Evolutionary conservation across 1,139 yeast species (phyloP), one percentile per base, ranked within the genome.

Genomic region (Meyerozyma smithsonii): DNA sequence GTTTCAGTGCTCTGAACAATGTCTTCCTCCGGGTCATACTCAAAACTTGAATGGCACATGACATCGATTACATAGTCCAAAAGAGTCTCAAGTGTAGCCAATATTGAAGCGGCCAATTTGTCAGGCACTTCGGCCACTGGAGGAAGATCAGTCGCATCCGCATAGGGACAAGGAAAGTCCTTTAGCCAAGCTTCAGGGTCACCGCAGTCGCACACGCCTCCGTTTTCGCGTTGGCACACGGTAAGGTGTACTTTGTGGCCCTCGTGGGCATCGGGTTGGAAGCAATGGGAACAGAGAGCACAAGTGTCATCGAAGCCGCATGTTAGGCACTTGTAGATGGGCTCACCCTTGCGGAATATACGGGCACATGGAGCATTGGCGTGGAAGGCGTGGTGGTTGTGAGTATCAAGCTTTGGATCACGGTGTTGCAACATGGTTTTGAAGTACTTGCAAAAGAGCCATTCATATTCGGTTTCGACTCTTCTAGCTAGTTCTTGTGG

Each of bases 291-390:
- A 56, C 98, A 92, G 19, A 92, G 63, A 0, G 92, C 96, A 61
- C 95, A 85, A 0, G 95, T 82, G 39, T 86, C 95, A 55, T 87
- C 96, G 39, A 75, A 73, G 0, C 89, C 92, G 61, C 96, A 88
- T 0, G 95, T 86, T 36, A 69, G 77, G 55, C 96, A 88, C 35
- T 94, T 68, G 55, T 84, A 85, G 3, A 89, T 84, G 0, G 95
- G 92, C 52, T 88, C 96, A n/a, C 96, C 96, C 40, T 80, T 77
- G 35, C 79, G 69, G 52, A 88, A 84, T 39, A 82, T 79, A 26
- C 84, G 68, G 2, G 89, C 85, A 60, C 96, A 88, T 0, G 95
- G 85, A 58, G 84, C 69, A 28, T 81, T 76, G 11, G 79, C 74
- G 53, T 87, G 95, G 34, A 66, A 65, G 4, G 75, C 76, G 38